Percentiles rank a stretch among this genome's conserved stretches.
Evolutionary conservation across 116 monocot genomes (phyloP).

Genomic region (Phalaenopsis hybrid): DNA sequence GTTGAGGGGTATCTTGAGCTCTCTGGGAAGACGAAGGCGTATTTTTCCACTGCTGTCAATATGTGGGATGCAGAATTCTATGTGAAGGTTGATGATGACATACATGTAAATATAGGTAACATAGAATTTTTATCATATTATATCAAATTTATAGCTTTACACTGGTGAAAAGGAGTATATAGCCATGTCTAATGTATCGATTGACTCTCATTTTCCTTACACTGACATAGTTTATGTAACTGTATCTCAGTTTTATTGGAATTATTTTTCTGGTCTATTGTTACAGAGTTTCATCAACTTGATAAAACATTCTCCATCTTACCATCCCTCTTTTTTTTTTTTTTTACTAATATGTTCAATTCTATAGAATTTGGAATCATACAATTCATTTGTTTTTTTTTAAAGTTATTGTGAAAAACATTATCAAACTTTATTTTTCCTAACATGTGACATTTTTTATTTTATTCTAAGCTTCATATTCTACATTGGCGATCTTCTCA

Average conservation of each 20-base stretch:
- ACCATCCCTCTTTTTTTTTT: not conserved
- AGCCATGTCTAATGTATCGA: too few species aligned
- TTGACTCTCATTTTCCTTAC: not conserved
- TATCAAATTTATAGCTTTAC: not conserved
- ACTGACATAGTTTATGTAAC: not conserved
- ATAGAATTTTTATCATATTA: not conserved
- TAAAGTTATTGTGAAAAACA: too few species aligned
- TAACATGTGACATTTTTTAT: not conserved
- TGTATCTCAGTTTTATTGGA: not conserved
- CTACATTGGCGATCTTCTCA: too few species aligned
- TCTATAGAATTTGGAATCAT: too few species aligned
- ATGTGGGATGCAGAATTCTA: slow-evolving; percentile 98
- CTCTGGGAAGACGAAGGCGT: slow-evolving; percentile 85
- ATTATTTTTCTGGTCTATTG: not conserved
- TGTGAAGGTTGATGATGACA: slow-evolving; percentile 94
- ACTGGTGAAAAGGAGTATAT: not conserved
- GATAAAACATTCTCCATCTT: not conserved
- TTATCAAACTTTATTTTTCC: too few species aligned
- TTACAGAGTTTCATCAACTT: not conserved
- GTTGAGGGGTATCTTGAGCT: slow-evolving; percentile 96
- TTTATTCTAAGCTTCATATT: not conserved
- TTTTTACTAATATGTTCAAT: too few species aligned
- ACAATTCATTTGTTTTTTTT: too few species aligned
- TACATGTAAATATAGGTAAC: slow-evolving; percentile 97
- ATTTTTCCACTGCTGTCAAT: slow-evolving; percentile 82